These are phyloP conservation scores for Naganishia randhawae DNA, from an alignment of 768 basidiomycete genomes.

Conservation along the genomic window DNA sequence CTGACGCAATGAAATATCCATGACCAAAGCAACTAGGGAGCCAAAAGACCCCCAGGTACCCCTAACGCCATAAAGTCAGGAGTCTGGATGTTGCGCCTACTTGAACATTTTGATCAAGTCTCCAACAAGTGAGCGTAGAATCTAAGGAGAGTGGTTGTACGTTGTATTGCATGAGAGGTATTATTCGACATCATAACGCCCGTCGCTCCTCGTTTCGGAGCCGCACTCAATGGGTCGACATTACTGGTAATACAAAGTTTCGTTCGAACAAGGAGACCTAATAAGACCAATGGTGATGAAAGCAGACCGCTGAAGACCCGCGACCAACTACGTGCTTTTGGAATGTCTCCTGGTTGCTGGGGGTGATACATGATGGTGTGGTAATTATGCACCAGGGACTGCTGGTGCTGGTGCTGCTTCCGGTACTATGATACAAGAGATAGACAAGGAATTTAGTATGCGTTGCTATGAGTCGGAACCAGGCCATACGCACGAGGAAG, in stretches of 20 bases:
- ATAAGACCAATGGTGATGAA: background rate
- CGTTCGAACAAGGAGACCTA: background rate
- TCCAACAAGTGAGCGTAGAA: no score
- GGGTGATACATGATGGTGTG: background rate
- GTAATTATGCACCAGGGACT: slow-evolving; percentile 17
- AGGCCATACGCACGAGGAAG: slow-evolving; percentile 41
- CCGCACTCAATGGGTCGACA: background rate
- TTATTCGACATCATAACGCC: slow-evolving; percentile 7
- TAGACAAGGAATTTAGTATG: background rate
- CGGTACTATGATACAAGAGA: slow-evolving; percentile 25
- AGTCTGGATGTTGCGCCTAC: no score
- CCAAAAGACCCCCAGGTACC: no score
- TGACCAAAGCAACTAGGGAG: no score
- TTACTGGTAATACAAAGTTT: slow-evolving; percentile 19
- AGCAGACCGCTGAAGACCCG: background rate
- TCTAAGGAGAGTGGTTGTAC: slow-evolving; percentile 10
- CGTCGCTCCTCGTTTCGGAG: background rate
- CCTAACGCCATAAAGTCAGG: no score
- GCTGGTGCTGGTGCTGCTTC: slow-evolving; percentile 33
- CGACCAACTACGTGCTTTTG: no score
- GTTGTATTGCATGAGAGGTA: slow-evolving; percentile 6
- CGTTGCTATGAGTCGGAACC: background rate
- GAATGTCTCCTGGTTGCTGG: background rate
- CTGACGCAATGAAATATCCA: no score
- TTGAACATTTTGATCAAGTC: no score